phyloP scores from a whole-genome alignment of 768 basidiomycete species.

The Kwoniella sp. region DNA sequence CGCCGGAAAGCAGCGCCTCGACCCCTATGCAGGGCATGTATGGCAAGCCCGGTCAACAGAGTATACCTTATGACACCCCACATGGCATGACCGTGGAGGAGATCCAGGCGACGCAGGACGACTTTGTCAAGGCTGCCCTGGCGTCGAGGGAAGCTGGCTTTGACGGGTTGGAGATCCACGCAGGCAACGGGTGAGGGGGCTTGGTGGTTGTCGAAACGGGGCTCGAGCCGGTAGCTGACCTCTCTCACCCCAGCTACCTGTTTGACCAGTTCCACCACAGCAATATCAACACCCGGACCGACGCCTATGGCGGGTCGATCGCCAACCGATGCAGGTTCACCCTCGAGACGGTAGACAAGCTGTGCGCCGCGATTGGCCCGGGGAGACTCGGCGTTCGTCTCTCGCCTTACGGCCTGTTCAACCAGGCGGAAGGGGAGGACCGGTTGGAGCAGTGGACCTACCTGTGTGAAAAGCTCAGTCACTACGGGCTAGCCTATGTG shows the following conservation, averaged over 20 bases:
- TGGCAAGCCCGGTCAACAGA: conserved; percentile 2
- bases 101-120: conserved; percentile 22
- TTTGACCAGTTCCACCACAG: conserved; percentile 38
- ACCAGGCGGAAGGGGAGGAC: conserved; percentile 26
- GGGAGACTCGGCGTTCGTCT: conserved; percentile 19
- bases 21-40: conserved; percentile 3
- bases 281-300: conserved; percentile 50
- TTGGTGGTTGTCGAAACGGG: too few relatives aligned
- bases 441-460: conserved; percentile 40
- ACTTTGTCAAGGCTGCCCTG: conserved; percentile 54
- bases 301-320: conserved; percentile 49
- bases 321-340: conserved; percentile 50
- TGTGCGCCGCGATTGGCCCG: conserved; percentile 31
- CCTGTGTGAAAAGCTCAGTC: conserved; percentile 27
- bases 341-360: conserved; percentile 47
- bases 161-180: conserved; percentile 56
- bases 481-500: conserved; percentile 37
- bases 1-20: conserved; percentile 2
- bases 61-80: conserved; percentile 15
- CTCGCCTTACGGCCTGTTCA: conserved; percentile 24
- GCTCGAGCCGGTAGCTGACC: background rate
- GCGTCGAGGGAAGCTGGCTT: conserved; percentile 59
- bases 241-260: conserved; percentile 8
- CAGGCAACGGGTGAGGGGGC: conserved; percentile 17
- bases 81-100: conserved; percentile 36